Evolutionary conservation across 225 moss, liverwort and hornwort genomes (phyloP).

Genomic region (Pseudisothecium myosuroides): DNA sequence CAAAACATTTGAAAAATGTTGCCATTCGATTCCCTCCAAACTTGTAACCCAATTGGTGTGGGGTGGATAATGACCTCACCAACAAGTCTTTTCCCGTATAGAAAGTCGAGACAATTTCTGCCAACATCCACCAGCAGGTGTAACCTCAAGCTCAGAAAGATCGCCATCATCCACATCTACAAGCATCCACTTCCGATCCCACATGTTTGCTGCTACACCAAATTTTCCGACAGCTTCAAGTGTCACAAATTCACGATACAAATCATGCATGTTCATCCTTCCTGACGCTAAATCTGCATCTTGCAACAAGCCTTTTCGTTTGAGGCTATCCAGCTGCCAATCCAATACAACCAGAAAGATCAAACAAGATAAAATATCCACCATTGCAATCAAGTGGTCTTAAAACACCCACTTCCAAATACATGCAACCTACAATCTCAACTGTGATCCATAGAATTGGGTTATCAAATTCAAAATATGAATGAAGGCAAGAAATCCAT

Average conservation of each 20-base stretch:
- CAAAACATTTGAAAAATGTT: not conserved
- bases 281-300: not conserved
- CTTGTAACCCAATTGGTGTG: fast-evolving
- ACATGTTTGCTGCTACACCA: fast-evolving
- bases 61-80: no score
- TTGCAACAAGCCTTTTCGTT: not conserved
- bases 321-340: not conserved
- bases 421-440: fast-evolving
- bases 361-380: not conserved
- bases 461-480: not conserved
- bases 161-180: not conserved
- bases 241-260: not conserved
- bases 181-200: not conserved
- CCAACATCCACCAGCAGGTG: not conserved
- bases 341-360: no score
- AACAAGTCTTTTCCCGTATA: no score
- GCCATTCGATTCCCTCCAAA: not conserved
- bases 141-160: not conserved
- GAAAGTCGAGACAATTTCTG: not conserved
- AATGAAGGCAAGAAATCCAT: not conserved
- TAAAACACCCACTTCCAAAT: no score
- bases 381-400: not conserved
- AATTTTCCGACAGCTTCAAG: not conserved
- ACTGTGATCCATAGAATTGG: fast-evolving
- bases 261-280: not conserved